Evolutionary conservation across 2,329 filamentous ascomycete genomes (phyloP).

Genomic region (Chrysosphaeria jannelii): DNA sequence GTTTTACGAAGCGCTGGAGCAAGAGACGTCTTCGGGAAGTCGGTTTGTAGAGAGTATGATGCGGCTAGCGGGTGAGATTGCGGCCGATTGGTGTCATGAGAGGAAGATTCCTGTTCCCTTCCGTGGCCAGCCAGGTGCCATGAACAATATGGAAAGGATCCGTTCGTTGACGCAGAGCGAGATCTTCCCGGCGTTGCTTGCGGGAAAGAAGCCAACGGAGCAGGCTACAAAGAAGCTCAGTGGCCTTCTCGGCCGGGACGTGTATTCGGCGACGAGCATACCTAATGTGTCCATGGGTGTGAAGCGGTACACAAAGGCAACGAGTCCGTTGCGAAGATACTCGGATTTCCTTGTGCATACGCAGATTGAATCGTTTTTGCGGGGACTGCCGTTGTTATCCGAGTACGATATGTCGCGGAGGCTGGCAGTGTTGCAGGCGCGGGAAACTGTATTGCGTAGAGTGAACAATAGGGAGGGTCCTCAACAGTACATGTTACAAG

Average conservation of each 20-base stretch:
- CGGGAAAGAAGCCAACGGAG: constrained; percentile 8
- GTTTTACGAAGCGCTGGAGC: constrained; percentile 6
- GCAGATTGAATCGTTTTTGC: constrained; percentile 30
- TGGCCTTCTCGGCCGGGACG: constrained; percentile 17
- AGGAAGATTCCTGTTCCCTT: constrained; percentile 28
- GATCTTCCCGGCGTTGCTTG: constrained; percentile 11
- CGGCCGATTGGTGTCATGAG: constrained; percentile 26
- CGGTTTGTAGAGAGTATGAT: constrained; percentile 20
- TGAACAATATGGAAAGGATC: constrained; percentile 10
- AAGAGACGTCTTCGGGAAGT: constrained; percentile 5
- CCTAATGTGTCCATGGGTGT: constrained; percentile 26
- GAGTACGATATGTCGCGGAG: constrained; percentile 12
- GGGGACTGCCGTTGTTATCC: constrained; percentile 1
- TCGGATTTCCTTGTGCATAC: constrained; percentile 32
- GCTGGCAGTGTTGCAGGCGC: constrained; percentile 19
- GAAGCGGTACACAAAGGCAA: constrained; percentile 30
- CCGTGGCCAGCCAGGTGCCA: constrained; percentile 16
- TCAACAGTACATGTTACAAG: constrained; percentile 23
- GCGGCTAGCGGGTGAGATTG: constrained; percentile 29
- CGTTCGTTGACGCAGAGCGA: constrained; percentile 11
- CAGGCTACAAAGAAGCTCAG: constrained; percentile 8
- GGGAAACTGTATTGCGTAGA: constrained; percentile 18
- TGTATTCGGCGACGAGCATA: constrained; percentile 19
- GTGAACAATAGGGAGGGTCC: constrained; percentile 15
- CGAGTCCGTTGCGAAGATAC: constrained; percentile 34